Conservation (phyloP, 306 rosid genomes). For the Spatholobus suberectus region DNA sequence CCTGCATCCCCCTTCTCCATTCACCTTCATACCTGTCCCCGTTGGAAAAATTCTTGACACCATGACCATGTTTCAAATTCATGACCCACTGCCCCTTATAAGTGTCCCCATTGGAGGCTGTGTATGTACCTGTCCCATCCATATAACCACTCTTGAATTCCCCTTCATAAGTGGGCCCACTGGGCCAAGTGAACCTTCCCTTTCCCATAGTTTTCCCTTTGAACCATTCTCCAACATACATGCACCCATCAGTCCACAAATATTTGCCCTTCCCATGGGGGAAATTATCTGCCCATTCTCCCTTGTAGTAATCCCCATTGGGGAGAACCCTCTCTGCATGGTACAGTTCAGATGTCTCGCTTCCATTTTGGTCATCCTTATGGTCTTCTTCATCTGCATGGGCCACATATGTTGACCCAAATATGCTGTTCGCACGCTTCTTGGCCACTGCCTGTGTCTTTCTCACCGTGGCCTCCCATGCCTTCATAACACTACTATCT, state of each 20-base stretch:
- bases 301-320: slow-evolving; percentile 86
- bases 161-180: slow-evolving; percentile 85
- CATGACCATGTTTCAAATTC: slow-evolving; percentile 87
- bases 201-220: slow-evolving; percentile 83
- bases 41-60: slow-evolving; percentile 53
- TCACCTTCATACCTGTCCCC: slow-evolving; percentile 87
- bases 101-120: slow-evolving; percentile 59
- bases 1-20: slow-evolving; percentile 78
- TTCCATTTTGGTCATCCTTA: slow-evolving; percentile 37
- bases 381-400: slow-evolving; percentile 45
- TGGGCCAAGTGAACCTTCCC: slow-evolving; percentile 89
- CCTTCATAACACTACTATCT: slow-evolving; percentile 80
- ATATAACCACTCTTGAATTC: slow-evolving; percentile 81
- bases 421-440: slow-evolving; percentile 79
- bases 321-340: slow-evolving; percentile 72
- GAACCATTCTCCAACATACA: slow-evolving; percentile 83
- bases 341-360: slow-evolving; percentile 46
- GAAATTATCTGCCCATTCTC: slow-evolving; percentile 79
- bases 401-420: slow-evolving; percentile 55
- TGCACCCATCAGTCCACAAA: slow-evolving; percentile 89
- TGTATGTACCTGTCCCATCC: slow-evolving; percentile 80
- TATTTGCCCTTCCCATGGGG: slow-evolving; percentile 91
- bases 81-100: slow-evolving; percentile 83
- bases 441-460: slow-evolving; percentile 86
- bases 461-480: slow-evolving; percentile 89